Evolutionary conservation across 1,284 basidiomycete species (phyloP).

Genomic region (Wolfiporia cocos): DNA sequence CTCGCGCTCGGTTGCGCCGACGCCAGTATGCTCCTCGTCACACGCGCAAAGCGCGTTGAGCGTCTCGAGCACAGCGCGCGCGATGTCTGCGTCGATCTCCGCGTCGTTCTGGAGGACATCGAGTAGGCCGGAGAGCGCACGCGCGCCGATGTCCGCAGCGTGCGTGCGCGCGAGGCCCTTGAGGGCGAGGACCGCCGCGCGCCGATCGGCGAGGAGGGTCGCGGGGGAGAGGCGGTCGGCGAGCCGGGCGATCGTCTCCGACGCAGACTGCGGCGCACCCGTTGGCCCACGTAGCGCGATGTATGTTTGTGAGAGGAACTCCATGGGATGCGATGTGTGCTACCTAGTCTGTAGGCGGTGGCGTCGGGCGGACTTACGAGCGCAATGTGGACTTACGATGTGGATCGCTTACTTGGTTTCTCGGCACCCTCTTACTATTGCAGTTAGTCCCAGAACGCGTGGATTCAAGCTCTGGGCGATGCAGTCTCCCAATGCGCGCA

Average conservation of each 20-base stretch:
- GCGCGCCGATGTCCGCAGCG: slow-evolving; percentile 80
- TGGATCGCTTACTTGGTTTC: no score
- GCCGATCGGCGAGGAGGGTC: slow-evolving; percentile 82
- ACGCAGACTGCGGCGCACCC: slow-evolving; percentile 74
- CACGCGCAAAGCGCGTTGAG: slow-evolving; percentile 72
- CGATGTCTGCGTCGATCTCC: slow-evolving; percentile 84
- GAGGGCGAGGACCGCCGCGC: slow-evolving; percentile 86
- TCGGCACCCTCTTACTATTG: no score
- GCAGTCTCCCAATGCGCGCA: no score
- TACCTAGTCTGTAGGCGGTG: no score
- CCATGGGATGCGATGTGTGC: no score
- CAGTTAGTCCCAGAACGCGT: no score
- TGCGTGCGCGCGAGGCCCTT: slow-evolving; percentile 92
- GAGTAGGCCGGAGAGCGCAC: slow-evolving; percentile 71
- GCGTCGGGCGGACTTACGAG: no score
- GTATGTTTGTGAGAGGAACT: slow-evolving; percentile 78
- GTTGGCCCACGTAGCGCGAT: slow-evolving; percentile 74
- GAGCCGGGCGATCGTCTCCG: slow-evolving; percentile 82
- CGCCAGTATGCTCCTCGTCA: slow-evolving; percentile 47
- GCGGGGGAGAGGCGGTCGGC: slow-evolving; percentile 86
- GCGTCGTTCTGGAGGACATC: slow-evolving; percentile 83
- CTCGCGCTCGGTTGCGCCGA: slow-evolving; percentile 40
- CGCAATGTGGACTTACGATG: no score
- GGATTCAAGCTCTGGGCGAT: no score
- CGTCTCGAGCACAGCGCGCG: slow-evolving; percentile 87